Evolutionary conservation across 2,329 filamentous ascomycete genomes (phyloP), one percentile per base, ranked within the genome.

Genomic region (Ceratocystis colombiana): DNA sequence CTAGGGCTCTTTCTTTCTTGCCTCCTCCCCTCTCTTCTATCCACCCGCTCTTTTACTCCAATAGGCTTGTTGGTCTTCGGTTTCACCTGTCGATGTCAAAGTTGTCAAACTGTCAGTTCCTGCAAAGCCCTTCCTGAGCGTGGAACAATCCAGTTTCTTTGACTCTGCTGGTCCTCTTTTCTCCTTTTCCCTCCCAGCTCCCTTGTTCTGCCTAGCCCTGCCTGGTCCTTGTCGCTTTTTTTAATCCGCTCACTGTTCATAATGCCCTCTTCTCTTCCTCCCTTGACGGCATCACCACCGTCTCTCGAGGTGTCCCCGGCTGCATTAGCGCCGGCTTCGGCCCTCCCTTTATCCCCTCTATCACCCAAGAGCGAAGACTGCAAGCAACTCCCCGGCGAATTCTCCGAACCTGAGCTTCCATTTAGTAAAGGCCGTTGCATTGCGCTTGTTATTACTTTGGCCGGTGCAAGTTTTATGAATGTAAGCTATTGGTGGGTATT

Each of bases 391-490:
- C 20, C 30, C n/a, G 59, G 44, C 10, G 64, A 62, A 20, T 25
- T 28, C 15, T 17, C 61, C 4, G 59, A 65, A 10, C 44, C 41
- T 4, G 64, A 67, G 17, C 68, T 78, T 12, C 74, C 74, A 2
- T 72, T 80, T 50, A 82, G 81, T 25, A 82, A 77, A 70, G 78
- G 75, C n/a, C 75, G 78, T 28, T 79, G 79, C 68, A 80, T 84
- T 57, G 81, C 79, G 3, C 75, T 84, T 10, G 82, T 84, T 3
- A 76, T 77, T 1, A 84, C 81, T 0, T 75, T 83, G 5, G 79
- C 80, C 0, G 82, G 82, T 3, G 82, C 82, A 8, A 79, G 79
- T 8, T 84, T 84, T 70, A 74, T 82, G 69, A 84, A 84, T 68
- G 82, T 80, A 71, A 66, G 74, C 70, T 8, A 10, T 61, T 53